Evolutionary conservation across 192 early-diverging fungal species (phyloP).

Genomic region (Backusella luteola): DNA sequence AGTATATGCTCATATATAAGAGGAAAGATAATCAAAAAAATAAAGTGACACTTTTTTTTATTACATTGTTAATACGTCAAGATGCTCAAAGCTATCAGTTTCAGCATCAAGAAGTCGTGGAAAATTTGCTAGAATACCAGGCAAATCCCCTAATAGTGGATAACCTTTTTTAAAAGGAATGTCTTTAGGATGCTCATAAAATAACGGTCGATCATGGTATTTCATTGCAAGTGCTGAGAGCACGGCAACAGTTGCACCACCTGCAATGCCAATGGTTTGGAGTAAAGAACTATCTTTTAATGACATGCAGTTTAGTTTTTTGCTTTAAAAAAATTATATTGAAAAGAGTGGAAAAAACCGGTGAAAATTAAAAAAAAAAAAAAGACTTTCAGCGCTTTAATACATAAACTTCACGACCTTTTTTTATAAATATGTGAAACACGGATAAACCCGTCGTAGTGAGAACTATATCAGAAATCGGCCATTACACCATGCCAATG

Average conservation of each 20-base stretch:
- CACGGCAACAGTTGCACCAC: not conserved
- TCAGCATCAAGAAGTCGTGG: constrained; percentile 13
- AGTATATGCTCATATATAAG: not conserved
- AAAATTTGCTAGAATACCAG: not conserved
- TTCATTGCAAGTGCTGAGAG: constrained; percentile 10
- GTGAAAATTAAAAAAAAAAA: not conserved
- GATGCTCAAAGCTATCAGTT: constrained; percentile 1
- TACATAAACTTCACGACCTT: not conserved
- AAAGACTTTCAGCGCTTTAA: not conserved
- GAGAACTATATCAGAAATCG: not conserved
- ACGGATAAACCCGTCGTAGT: not conserved
- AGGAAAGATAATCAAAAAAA: no score
- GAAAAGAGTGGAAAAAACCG: not conserved
- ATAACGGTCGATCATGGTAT: constrained; percentile 26
- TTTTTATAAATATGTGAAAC: not conserved
- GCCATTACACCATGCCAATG: no score
- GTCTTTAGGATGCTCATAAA: constrained; percentile 12
- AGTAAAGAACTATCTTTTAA: not conserved
- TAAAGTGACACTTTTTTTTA: not conserved
- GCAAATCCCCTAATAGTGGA: constrained; percentile 23
- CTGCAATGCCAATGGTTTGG: not conserved
- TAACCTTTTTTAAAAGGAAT: constrained; percentile 16
- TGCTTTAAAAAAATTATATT: not conserved
- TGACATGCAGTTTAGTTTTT: not conserved
- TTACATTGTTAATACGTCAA: not conserved